Evolutionary conservation across 1,284 basidiomycete species (phyloP).

Genomic region (Chalciporus sp.): DNA sequence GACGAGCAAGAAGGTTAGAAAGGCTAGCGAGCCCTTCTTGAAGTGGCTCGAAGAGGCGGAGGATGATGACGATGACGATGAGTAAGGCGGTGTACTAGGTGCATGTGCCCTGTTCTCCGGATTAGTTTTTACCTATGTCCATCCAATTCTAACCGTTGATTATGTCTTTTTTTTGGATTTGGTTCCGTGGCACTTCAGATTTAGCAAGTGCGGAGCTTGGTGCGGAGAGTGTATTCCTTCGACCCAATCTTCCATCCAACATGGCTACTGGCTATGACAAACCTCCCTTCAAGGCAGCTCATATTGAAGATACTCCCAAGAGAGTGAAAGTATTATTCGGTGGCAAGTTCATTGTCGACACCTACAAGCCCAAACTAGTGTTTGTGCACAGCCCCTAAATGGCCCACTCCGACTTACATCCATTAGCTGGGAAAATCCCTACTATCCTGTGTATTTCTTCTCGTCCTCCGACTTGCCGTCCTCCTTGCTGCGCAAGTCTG

Average conservation of each 20-base stretch:
- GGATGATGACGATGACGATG: conserved; percentile 34
- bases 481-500: conserved; percentile 39
- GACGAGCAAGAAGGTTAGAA: conserved; percentile 92
- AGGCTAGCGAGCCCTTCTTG: conserved; percentile 94
- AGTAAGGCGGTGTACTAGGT: conserved; percentile 6
- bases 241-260: not conserved
- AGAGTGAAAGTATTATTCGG: conserved; percentile 57
- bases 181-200: not conserved
- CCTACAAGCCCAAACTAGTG: conserved; percentile 57
- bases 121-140: conserved; percentile 11
- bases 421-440: conserved; percentile 58
- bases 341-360: conserved; percentile 56
- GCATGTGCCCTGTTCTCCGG: not conserved
- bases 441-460: conserved; percentile 61
- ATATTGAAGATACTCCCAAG: conserved; percentile 48
- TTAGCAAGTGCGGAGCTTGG: too few relatives aligned
- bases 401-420: not conserved
- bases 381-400: conserved; percentile 36
- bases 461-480: conserved; percentile 43
- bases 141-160: not conserved
- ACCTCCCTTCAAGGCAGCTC: conserved; percentile 39
- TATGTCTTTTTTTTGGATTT: conserved; percentile 3
- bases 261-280: conserved; percentile 19
- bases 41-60: conserved; percentile 72
- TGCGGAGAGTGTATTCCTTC: not conserved